Base-by-base conservation (phyloP, 441 rosid species). In the Dalechampia spathulata region DNA sequence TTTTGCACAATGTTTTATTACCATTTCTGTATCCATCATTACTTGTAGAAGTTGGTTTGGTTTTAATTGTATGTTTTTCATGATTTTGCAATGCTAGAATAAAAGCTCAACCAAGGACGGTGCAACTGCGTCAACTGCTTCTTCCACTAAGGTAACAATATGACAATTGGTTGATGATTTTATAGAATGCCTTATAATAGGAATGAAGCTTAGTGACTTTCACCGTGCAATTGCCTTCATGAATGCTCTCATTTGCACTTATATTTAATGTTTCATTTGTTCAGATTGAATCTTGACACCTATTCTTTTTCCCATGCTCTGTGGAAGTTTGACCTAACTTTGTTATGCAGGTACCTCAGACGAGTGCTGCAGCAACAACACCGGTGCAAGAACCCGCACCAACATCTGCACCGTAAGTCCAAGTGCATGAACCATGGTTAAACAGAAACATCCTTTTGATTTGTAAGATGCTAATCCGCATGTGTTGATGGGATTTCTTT, bases 21-120 rank as follows among this genome's bases (percentile, higher is more conserved):
- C 10, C 19, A 42, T 42, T 21, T 8, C 11, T 7, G 9, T 12
- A 42, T 39, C 26, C 23, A 32, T n/a, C 6, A 37, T 23, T 23
- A 16, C 36, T 30, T 61, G 3, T 25, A 2, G 1, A 6, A 26
- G 17, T 43, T 17, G 38, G 1, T 12, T 43, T 52, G 60, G 17
- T 49, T 23, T 25, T 46, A 37, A 46, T 39, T n/a, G 25, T 48
- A 16, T 50, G 20, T 7, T 26, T 43, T 39, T 2, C 32, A 9
- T 62, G 41, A 30, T 63, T 45, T 26, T 60, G 58, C 37, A 60
- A 67, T 56, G 36, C 41, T 27, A 53, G 58, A 53, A 41, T 60
- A 90, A 90, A 80, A 73, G 74, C 66, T 46, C 86, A 16, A 52
- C 90, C 26, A 72, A 81, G 17, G 90, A 78, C 55, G 72, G 85